phyloP scores from a whole-genome alignment of 1,284 basidiomycete species.

The Fomes fomentarius region DNA sequence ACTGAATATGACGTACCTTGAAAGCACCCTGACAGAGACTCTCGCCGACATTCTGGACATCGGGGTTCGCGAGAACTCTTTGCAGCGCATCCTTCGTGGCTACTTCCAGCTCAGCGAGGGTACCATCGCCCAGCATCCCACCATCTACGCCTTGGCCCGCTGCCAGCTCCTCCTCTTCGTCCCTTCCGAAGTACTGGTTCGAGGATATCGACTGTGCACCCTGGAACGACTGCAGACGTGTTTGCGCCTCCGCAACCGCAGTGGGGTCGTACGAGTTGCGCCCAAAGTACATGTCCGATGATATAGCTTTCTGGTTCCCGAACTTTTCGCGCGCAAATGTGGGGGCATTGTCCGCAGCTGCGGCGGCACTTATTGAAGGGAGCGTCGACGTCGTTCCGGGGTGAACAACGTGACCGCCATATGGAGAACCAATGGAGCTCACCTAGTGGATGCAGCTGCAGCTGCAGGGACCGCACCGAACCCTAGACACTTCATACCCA shows the following conservation, averaged over 20 bases:
- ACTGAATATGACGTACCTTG: conserved; percentile 60
- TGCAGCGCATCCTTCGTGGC: conserved; percentile 83
- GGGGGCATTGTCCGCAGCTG: conserved; percentile 63
- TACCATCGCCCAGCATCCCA: conserved; percentile 66
- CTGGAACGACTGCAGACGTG: conserved; percentile 83
- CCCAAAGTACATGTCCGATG: conserved; percentile 97
- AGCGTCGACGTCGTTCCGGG: conserved; percentile 13
- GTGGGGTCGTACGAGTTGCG: conserved; percentile 86
- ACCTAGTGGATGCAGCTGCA: conserved; percentile 54
- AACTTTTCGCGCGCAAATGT: conserved; percentile 91
- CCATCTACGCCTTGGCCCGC: conserved; percentile 44
- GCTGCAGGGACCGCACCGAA: conserved; percentile 81
- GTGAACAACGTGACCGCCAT: conserved; percentile 52
- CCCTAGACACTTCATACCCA: conserved; percentile 86
- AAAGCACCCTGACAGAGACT: conserved; percentile 82
- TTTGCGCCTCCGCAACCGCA: conserved; percentile 77
- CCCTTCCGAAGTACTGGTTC: conserved; percentile 93
- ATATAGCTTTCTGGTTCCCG: conserved; percentile 91
- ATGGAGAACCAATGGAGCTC: conserved; percentile 25
- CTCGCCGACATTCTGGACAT: conserved; percentile 89
- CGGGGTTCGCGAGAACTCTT: conserved; percentile 84
- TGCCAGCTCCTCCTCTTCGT: conserved; percentile 74
- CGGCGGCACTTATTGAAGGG: conserved; percentile 37
- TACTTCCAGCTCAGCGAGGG: conserved; percentile 73
- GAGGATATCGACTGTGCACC: conserved; percentile 95